Conservation (phyloP, 345 rosid species). For the Dipteronia sinensis region DNA sequence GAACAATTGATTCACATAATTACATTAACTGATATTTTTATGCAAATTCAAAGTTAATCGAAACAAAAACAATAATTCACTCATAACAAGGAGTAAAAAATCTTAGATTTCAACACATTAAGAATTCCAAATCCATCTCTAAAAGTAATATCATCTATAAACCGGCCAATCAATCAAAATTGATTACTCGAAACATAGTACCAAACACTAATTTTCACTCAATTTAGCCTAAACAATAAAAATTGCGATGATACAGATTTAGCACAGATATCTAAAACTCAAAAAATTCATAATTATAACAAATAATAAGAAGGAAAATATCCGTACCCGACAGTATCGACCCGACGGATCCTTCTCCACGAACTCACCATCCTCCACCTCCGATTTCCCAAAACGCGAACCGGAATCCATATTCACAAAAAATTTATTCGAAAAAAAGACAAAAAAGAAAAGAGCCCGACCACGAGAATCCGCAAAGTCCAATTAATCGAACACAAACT, state of each 20-base stretch:
- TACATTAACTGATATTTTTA: not conserved
- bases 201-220: not conserved
- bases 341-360: constrained; percentile 70
- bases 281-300: not conserved
- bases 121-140: not conserved
- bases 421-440: not conserved
- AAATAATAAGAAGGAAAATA: not conserved
- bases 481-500: not conserved
- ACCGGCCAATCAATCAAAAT: not conserved
- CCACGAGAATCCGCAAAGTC: constrained; percentile 2
- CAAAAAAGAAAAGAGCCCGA: not conserved
- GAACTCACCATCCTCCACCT: constrained; percentile 43
- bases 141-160: not conserved
- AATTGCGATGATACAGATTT: not conserved
- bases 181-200: not conserved
- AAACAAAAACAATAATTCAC: not conserved
- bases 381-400: constrained; percentile 29
- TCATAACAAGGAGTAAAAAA: not conserved
- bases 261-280: not conserved
- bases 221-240: not conserved
- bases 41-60: not conserved
- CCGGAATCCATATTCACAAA: constrained; percentile 41
- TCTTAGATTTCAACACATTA: not conserved
- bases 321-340: constrained; percentile 62
- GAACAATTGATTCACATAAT: too few species aligned